Percentiles rank a stretch among this genome's conserved stretches.
Conservation (phyloP, 1,139 yeast species). For the Schizosaccharomyces versatilis region DNA sequence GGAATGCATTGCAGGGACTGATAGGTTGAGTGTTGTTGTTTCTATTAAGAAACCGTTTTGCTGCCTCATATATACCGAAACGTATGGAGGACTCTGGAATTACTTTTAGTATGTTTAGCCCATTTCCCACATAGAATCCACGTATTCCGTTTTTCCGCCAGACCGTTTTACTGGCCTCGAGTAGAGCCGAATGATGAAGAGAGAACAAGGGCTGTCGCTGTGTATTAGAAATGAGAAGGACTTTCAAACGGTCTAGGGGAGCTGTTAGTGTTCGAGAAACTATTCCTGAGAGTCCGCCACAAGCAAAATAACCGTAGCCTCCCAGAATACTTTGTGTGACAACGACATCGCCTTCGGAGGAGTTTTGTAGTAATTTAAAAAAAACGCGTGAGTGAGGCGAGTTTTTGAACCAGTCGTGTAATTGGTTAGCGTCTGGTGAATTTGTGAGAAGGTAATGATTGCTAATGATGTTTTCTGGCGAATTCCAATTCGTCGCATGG, state of each 20-base stretch:
- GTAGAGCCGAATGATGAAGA: background rate
- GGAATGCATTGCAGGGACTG: conserved; percentile 51
- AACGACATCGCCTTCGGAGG: conserved; percentile 82
- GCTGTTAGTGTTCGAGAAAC: conserved; percentile 95
- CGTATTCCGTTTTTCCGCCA: conserved; percentile 29
- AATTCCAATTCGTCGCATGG: too few species aligned
- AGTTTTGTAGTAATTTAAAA: conserved; percentile 39
- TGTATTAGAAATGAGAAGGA: conserved; percentile 51
- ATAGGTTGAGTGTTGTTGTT: conserved; percentile 53
- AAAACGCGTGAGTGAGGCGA: too few species aligned
- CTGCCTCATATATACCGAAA: conserved; percentile 82
- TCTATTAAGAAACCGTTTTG: conserved; percentile 52
- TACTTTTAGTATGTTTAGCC: conserved; percentile 75
- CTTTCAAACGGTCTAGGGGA: conserved; percentile 85
- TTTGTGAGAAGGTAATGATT: too few species aligned
- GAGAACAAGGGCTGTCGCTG: background rate
- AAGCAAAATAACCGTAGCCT: conserved; percentile 74
- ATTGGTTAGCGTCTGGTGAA: too few species aligned
- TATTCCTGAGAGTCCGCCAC: conserved; percentile 92
- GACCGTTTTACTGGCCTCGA: background rate
- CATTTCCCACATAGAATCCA: conserved; percentile 86
- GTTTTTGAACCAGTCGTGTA: too few species aligned
- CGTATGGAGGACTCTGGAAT: conserved; percentile 96
- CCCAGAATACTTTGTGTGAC: conserved; percentile 54
- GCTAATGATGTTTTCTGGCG: too few species aligned